Conservation (phyloP, 176 grass and related monocot genomes). For the Tillandsia fasciculata region DNA sequence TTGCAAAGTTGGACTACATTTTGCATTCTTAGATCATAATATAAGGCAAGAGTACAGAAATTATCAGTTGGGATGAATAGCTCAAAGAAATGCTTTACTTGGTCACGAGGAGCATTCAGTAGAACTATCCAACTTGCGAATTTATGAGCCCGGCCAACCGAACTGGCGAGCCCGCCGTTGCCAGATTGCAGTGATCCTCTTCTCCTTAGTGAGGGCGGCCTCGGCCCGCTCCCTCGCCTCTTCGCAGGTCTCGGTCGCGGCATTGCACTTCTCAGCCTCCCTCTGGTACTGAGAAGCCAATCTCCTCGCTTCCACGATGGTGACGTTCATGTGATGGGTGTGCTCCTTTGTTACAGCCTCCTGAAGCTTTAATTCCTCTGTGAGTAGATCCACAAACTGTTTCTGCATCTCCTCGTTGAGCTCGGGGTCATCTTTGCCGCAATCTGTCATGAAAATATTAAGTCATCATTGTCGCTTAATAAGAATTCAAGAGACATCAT, state of each 20-base stretch:
- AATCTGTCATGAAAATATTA: constrained; percentile 36
- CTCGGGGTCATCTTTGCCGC: constrained; percentile 73
- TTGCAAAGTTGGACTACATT: too few species aligned
- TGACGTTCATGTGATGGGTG: constrained; percentile 67
- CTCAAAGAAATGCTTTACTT: neutral
- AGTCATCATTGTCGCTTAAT: constrained; percentile 15
- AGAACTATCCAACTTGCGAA: neutral
- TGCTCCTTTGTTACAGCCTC: constrained; percentile 78
- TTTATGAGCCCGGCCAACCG: constrained; percentile 51
- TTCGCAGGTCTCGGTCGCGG: constrained; percentile 84
- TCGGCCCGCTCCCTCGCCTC: constrained; percentile 68
- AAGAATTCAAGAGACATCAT: constrained; percentile 9
- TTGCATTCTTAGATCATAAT: too few species aligned
- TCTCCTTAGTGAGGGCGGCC: constrained; percentile 57
- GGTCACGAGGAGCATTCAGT: neutral
- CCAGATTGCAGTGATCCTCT: constrained; percentile 67
- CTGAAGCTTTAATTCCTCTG: constrained; percentile 87
- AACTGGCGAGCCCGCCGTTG: constrained; percentile 61
- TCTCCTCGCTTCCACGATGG: constrained; percentile 70
- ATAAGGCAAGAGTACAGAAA: neutral
- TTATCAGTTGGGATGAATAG: neutral
- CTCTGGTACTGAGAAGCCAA: constrained; percentile 74
- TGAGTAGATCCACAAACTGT: constrained; percentile 74
- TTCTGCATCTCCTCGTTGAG: constrained; percentile 79
- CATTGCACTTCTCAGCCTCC: constrained; percentile 84